phyloP scores from a whole-genome alignment of 1,139 yeast species.

The Saccharomycopsis crataegensis region DNA sequence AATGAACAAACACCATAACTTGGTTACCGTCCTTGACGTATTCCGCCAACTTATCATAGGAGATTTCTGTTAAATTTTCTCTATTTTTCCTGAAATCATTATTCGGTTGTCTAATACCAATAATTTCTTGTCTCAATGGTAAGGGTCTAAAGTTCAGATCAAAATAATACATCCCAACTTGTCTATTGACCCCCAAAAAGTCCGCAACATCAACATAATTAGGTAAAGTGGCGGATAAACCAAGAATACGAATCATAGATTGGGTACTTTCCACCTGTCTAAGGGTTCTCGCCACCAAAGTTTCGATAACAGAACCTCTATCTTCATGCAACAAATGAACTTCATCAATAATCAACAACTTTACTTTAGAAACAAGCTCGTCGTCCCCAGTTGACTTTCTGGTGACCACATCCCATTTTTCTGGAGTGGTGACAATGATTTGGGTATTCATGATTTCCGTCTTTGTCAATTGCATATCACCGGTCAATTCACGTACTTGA shows the following conservation, averaged over 20 bases:
- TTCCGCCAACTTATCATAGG: constrained; percentile 70
- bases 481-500: constrained; percentile 80
- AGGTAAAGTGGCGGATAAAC: constrained; percentile 91
- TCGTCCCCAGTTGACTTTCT: constrained; percentile 40
- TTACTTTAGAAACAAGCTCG: constrained; percentile 32
- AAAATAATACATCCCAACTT: constrained; percentile 61
- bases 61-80: constrained; percentile 66
- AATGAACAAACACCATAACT: constrained; percentile 95
- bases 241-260: constrained; percentile 60
- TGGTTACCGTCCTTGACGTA: constrained; percentile 69
- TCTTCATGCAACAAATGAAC: constrained; percentile 89
- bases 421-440: constrained; percentile 86
- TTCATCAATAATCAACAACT: constrained; percentile 83
- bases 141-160: constrained; percentile 93
- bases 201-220: constrained; percentile 83
- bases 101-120: constrained; percentile 78
- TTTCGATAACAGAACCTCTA: constrained; percentile 91
- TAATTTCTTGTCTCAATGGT: constrained; percentile 79
- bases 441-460: constrained; percentile 77
- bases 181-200: constrained; percentile 61
- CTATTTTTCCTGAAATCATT: constrained; percentile 66
- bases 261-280: constrained; percentile 39
- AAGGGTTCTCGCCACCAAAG: constrained; percentile 71
- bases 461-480: constrained; percentile 75
- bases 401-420: constrained; percentile 95